Percentiles rank a stretch among this genome's conserved stretches.
Evolutionary conservation across 148 eudicot genomes (phyloP).

Genomic region (Tetragonia tetragonoides): DNA sequence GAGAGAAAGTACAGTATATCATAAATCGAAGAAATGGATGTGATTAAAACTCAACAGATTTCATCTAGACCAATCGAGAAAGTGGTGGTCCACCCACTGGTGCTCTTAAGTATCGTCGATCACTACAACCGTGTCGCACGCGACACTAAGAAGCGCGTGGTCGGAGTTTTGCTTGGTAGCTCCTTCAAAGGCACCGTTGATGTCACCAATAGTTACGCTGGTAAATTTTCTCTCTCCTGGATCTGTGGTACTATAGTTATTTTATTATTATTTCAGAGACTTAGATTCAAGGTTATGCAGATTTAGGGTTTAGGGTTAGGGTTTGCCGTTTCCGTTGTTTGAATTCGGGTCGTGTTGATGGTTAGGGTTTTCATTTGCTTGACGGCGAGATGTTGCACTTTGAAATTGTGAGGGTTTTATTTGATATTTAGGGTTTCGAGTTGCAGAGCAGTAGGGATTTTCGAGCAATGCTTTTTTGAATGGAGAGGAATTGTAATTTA

Average conservation of each 20-base stretch:
- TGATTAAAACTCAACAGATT: slow-evolving; percentile 90
- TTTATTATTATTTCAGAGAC: background rate
- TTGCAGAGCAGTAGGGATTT: background rate
- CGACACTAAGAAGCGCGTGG: slow-evolving; percentile 87
- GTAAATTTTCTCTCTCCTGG: slow-evolving; percentile 30
- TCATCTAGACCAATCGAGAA: slow-evolving; percentile 73
- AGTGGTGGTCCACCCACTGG: slow-evolving; percentile 91
- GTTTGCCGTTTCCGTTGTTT: background rate
- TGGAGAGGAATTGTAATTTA: background rate
- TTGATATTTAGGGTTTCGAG: background rate
- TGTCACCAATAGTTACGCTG: slow-evolving; percentile 85
- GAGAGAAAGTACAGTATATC: too few relatives aligned
- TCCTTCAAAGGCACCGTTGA: slow-evolving; percentile 83
- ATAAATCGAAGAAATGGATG: slow-evolving; percentile 85
- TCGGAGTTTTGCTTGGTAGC: slow-evolving; percentile 84
- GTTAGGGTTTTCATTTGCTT: background rate
- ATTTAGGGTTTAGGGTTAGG: slow-evolving; percentile 16
- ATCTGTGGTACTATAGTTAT: slow-evolving; percentile 14
- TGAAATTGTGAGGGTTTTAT: too few relatives aligned
- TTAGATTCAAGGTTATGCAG: background rate
- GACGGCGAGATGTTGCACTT: too few relatives aligned
- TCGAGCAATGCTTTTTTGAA: too few relatives aligned
- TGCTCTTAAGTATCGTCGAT: slow-evolving; percentile 88
- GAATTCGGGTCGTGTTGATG: background rate
- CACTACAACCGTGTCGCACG: slow-evolving; percentile 98